Evolutionary conservation across 768 basidiomycete genomes (phyloP).

Genomic region (Peribolospora kevripleyi): DNA sequence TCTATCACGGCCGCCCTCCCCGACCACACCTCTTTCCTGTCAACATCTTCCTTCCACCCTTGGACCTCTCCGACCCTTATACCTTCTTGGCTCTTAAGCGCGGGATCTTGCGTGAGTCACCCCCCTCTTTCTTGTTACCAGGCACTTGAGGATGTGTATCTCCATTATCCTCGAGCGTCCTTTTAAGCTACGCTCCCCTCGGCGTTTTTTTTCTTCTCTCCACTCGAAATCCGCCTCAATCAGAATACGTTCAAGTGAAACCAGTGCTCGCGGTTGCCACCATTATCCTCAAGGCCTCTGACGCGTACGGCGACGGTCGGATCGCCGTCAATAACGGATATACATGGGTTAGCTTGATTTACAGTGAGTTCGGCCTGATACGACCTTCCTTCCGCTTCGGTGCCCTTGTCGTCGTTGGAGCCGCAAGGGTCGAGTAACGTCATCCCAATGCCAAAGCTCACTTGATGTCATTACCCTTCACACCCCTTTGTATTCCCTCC

Average conservation of each 20-base stretch:
- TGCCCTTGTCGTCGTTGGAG: background rate
- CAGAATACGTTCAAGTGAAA: conserved; percentile 95
- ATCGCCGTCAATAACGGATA: conserved; percentile 69
- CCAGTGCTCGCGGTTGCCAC: conserved; percentile 66
- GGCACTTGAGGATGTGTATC: background rate
- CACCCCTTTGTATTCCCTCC: background rate
- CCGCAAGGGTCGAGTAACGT: background rate
- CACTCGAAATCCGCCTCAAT: background rate
- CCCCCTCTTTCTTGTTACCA: background rate
- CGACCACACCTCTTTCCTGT: conserved; percentile 69
- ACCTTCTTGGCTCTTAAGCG: conserved; percentile 82
- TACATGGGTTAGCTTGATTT: conserved; percentile 60
- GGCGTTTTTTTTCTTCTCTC: background rate
- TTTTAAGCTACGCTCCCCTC: background rate
- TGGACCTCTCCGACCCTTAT: conserved; percentile 86
- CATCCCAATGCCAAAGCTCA: background rate
- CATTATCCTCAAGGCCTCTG: conserved; percentile 57
- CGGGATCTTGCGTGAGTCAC: conserved; percentile 62
- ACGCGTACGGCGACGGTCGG: conserved; percentile 73
- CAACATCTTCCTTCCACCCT: conserved; percentile 53
- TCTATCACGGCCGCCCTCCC: conserved; percentile 71
- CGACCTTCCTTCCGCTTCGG: background rate
- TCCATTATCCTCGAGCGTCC: background rate
- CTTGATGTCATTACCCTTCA: conserved; percentile 9
- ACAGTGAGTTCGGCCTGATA: conserved; percentile 14